Percentiles rank a stretch among this genome's conserved stretches.
Evolutionary conservation across 306 rosid species (phyloP).

Genomic region (Crotalaria pallida): DNA sequence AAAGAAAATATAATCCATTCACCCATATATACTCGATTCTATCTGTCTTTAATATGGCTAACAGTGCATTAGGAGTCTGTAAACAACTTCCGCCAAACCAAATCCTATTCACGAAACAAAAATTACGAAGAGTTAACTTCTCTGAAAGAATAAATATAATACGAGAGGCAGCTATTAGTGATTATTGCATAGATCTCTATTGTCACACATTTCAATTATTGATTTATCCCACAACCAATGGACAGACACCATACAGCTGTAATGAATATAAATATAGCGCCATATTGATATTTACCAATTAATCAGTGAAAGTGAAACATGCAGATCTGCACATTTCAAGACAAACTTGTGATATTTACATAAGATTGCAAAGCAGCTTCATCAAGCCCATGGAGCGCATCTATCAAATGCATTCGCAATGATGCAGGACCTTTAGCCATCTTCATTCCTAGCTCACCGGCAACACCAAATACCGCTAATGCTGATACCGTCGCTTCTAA

Average conservation of each 20-base stretch:
- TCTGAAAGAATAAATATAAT: neutral
- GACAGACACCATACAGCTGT: neutral
- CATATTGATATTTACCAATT: neutral
- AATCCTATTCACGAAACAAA: neutral
- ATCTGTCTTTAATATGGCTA: neutral
- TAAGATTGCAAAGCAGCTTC: conserved; percentile 60
- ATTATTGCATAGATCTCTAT: neutral
- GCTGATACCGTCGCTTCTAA: conserved; percentile 70
- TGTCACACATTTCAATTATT: neutral
- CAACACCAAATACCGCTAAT: conserved; percentile 63
- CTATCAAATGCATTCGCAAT: conserved; percentile 73
- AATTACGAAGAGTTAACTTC: neutral
- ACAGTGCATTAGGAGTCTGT: neutral
- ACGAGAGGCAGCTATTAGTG: neutral
- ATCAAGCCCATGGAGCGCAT: conserved; percentile 72
- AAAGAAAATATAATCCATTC: neutral
- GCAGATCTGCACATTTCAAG: conserved; percentile 22
- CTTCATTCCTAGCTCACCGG: conserved; percentile 78
- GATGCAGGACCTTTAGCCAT: conserved; percentile 83
- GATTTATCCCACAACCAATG: neutral
- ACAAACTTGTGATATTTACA: conserved; percentile 49
- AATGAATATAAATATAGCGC: neutral
- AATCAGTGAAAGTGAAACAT: conserved; percentile 20
- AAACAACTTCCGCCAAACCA: neutral
- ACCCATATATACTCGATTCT: neutral